Evolutionary conservation across 345 rosid genomes (phyloP), one percentile per base, ranked within the genome.

Genomic region (Mangifera indica): DNA sequence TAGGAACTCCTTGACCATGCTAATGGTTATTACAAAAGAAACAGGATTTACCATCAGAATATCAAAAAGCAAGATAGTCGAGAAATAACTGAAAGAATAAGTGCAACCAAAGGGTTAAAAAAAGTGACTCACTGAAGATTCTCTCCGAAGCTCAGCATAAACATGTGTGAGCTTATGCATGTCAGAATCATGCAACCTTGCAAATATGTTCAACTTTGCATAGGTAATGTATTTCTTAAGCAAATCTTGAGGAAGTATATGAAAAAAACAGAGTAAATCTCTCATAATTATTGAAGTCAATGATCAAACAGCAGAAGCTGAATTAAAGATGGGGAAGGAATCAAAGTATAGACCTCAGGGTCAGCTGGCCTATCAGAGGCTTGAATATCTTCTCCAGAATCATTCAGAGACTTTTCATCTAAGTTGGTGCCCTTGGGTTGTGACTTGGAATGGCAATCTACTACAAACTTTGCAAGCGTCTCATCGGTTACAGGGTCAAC

Each of bases 1-100:
- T 95, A 0, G 97, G 96, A 42, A 95, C 93, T 55, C 99, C 99
- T 87, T 92, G 98, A 60, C 99, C 99, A 42, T 90, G 89, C 99
- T 95, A 76, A 67, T 32, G 58, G 22, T 70, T 53, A 72, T 62
- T 67, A 73, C 22, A 2, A 81, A 26, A 34, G 61, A 40, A 49
- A 58, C 60, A 58, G 40, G 9, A 32, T 34, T 32, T 46, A 45
- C 63, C 20, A 76, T 72, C 51, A 66, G 45, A 48, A 74, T 24
- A 64, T 52, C 32, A 21, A n/a, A 42, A 10, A 21, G n/a, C 44
- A 84, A 95, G 24, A 49, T 9, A 34, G 29, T 10, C n/a, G n/a
- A n/a, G n/a, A n/a, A n/a, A n/a, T n/a, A 66, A 66, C 25, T 26
- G 46, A 66, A 25, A 10, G 48, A 7, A 49, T 4, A 37, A 66